A percentile compares a stretch with the other conserved stretches of the same genome.
Conservation (phyloP, 805 yeast species). For the Vanderwaltozyma tropicalis region DNA sequence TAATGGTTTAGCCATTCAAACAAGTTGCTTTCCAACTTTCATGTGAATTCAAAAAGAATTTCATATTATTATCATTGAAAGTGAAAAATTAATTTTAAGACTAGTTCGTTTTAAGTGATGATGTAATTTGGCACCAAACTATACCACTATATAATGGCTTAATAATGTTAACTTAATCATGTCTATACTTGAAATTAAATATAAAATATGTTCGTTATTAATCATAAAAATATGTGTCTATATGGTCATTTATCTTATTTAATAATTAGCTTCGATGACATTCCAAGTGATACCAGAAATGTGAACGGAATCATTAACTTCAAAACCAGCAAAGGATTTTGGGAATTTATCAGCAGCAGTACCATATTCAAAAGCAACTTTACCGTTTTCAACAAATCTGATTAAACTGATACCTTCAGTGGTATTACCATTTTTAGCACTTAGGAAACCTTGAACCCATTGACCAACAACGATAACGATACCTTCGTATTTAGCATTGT, state of each 20-base stretch:
- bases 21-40: too few relatives aligned
- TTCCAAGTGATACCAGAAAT: slow-evolving; percentile 22
- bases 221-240: background rate
- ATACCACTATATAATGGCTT: too few relatives aligned
- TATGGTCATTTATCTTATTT: background rate
- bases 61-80: too few relatives aligned
- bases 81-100: too few relatives aligned
- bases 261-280: slow-evolving; percentile 21
- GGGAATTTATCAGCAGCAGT: slow-evolving; percentile 21
- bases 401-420: slow-evolving; percentile 19
- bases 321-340: slow-evolving; percentile 12
- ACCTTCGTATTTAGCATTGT: slow-evolving; percentile 20
- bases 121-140: too few relatives aligned
- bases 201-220: too few relatives aligned
- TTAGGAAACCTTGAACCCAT: slow-evolving; percentile 27
- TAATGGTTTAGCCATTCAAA: too few relatives aligned
- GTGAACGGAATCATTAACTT: slow-evolving; percentile 16
- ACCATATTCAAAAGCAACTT: slow-evolving; percentile 18
- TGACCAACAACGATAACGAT: slow-evolving; percentile 25
- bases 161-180: too few relatives aligned
- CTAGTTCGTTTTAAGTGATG: too few relatives aligned
- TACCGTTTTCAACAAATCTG: slow-evolving; percentile 17
- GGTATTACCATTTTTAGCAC: slow-evolving; percentile 14
- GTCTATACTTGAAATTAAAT: too few relatives aligned
- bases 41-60: too few relatives aligned